These are phyloP conservation scores for Solidago caesia DNA, from an alignment of 129 eudicot genomes.

Conservation along the genomic window DNA sequence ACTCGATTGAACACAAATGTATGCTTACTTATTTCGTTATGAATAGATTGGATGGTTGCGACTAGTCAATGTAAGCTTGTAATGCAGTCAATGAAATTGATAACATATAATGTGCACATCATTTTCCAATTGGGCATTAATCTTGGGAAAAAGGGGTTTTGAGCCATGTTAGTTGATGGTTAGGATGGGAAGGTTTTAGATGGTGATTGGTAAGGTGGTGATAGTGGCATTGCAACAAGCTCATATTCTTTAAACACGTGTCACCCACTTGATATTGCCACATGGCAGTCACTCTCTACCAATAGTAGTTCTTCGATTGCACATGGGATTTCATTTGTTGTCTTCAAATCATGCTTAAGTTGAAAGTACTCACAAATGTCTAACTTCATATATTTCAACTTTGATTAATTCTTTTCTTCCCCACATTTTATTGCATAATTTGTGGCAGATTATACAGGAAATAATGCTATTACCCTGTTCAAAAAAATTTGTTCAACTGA, in stretches of 20 bases:
- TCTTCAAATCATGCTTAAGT: constrained; percentile 39
- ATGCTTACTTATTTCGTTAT: background rate
- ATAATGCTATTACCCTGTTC: no score
- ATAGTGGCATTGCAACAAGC: constrained; percentile 26
- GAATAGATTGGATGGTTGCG: background rate
- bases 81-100: constrained; percentile 6
- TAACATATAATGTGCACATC: constrained; percentile 31
- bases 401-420: background rate
- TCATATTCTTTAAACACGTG: constrained; percentile 30
- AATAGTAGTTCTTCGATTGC: constrained; percentile 26
- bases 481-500: no score
- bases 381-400: constrained; percentile 9
- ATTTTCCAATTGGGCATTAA: constrained; percentile 29
- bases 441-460: constrained; percentile 17
- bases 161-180: constrained; percentile 42
- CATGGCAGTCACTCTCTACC: constrained; percentile 43
- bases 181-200: constrained; percentile 26
- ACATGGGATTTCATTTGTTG: constrained; percentile 30
- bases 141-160: constrained; percentile 22
- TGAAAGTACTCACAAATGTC: constrained; percentile 13
- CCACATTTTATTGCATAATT: constrained; percentile 30
- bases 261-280: constrained; percentile 26
- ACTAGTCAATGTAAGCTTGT: constrained; percentile 8
- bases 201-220: constrained; percentile 31
- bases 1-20: background rate